These are phyloP conservation scores for Macroventuria anomochaeta DNA, from an alignment of 2,329 filamentous ascomycete species.

Conservation along the genomic window DNA sequence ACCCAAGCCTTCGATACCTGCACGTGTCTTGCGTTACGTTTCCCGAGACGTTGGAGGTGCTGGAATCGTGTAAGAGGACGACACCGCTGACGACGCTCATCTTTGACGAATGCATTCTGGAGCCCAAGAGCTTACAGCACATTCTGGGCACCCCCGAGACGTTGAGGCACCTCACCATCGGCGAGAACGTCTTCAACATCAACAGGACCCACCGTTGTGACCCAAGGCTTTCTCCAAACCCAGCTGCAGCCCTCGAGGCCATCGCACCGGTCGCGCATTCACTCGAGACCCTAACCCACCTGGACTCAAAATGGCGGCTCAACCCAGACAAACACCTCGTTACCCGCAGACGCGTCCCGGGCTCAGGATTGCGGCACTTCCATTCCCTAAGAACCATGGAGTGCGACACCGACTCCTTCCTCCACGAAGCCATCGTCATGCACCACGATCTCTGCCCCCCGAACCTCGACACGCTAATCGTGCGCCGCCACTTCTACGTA, in stretches of 20 bases:
- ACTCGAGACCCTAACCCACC: slow-evolving; percentile 37
- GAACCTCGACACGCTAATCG: slow-evolving; percentile 34
- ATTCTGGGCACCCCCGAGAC: slow-evolving; percentile 39
- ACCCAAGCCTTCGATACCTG: slow-evolving; percentile 41
- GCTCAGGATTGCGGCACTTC: slow-evolving; percentile 42
- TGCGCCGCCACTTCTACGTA: slow-evolving; percentile 33
- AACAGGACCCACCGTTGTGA: slow-evolving; percentile 15
- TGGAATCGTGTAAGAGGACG: slow-evolving; percentile 25
- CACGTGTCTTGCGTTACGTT: slow-evolving; percentile 44
- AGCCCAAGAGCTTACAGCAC: slow-evolving; percentile 28
- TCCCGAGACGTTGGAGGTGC: slow-evolving; percentile 25
- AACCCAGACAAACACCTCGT: slow-evolving; percentile 22
- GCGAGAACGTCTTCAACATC: slow-evolving; percentile 44
- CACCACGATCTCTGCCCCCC: slow-evolving; percentile 38
- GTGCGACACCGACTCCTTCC: slow-evolving; percentile 41
- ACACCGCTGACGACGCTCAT: slow-evolving; percentile 43
- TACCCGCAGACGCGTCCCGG: slow-evolving; percentile 23
- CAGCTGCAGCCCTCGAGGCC: slow-evolving; percentile 31
- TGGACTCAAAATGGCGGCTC: slow-evolving; percentile 33
- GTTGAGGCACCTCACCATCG: slow-evolving; percentile 42
- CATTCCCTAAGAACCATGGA: slow-evolving; percentile 37
- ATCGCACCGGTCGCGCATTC: slow-evolving; percentile 40
- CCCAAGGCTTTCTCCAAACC: slow-evolving; percentile 26
- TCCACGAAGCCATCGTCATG: slow-evolving; percentile 37
- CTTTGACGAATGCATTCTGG: slow-evolving; percentile 46